Evolutionary conservation across 139 green algal genomes (phyloP).

Genomic region (Edaphochlamys debaryana): DNA sequence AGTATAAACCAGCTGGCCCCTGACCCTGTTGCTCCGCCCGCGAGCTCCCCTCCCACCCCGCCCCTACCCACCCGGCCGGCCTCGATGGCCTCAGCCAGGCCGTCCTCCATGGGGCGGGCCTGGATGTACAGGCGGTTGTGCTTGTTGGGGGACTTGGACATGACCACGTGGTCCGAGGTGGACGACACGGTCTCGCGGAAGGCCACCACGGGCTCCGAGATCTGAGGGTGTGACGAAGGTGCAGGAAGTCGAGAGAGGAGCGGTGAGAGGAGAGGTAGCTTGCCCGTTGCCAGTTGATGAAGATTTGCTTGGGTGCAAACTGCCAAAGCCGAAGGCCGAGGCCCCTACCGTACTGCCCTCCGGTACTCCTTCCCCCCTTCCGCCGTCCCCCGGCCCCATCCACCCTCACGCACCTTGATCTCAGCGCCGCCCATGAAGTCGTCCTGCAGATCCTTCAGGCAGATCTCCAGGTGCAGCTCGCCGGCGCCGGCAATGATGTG

Average conservation of each 20-base stretch:
- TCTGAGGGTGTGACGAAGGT: too few species aligned
- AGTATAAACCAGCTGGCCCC: too few species aligned
- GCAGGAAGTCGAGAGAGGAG: too few species aligned
- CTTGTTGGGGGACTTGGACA: conserved; percentile 99
- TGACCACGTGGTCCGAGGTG: conserved; percentile 90
- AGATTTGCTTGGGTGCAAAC: too few species aligned
- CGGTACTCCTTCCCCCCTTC: too few species aligned
- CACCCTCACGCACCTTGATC: conserved; percentile 80
- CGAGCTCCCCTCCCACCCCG: too few species aligned
- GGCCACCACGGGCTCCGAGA: conserved; percentile 97
- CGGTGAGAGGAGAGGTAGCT: too few species aligned
- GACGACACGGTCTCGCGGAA: conserved; percentile 96
- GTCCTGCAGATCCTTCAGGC: conserved; percentile 99
- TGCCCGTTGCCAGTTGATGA: too few species aligned
- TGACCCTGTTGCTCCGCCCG: too few species aligned
- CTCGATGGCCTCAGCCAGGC: conserved; percentile 97
- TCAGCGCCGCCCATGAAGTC: conserved; percentile 99
- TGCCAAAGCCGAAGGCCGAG: too few species aligned
- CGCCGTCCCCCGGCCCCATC: too few species aligned
- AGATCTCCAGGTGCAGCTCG: conserved; percentile 99
- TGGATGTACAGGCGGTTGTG: conserved; percentile 99
- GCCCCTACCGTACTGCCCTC: too few species aligned
- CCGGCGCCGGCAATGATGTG: conserved; percentile 98
- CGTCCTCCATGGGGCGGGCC: conserved; percentile 95
- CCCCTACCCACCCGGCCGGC: conserved; percentile 85